A percentile compares a stretch with the other conserved stretches of the same genome.
phyloP scores from a whole-genome alignment of 495 filamentous ascomycete genomes.

The Glonium stellatum region DNA sequence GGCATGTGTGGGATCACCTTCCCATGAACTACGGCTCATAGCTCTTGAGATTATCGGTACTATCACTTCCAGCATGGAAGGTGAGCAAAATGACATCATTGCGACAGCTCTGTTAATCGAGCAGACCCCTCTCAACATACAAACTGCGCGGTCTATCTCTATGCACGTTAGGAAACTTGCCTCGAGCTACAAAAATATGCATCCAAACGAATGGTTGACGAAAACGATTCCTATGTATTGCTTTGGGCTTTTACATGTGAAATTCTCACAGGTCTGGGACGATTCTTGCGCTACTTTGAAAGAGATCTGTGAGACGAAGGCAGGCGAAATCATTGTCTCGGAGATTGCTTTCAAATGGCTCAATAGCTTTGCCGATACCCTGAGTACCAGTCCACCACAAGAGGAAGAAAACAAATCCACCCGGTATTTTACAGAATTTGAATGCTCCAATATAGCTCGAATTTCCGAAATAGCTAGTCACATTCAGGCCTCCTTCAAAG shows the following conservation, averaged over 20 bases:
- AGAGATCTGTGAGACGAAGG: slow-evolving; percentile 60
- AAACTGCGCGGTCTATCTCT: slow-evolving; percentile 65
- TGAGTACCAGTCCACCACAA: neutral
- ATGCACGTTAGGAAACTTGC: slow-evolving; percentile 80
- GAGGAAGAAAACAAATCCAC: neutral
- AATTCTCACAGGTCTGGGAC: slow-evolving; percentile 76
- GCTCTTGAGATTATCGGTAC: slow-evolving; percentile 61
- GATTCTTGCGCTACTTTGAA: slow-evolving; percentile 69
- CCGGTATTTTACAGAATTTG: slow-evolving; percentile 54
- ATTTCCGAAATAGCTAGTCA: slow-evolving; percentile 43
- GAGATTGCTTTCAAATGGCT: slow-evolving; percentile 77
- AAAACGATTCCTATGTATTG: slow-evolving; percentile 71
- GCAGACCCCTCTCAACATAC: slow-evolving; percentile 64
- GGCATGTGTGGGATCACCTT: slow-evolving; percentile 63
- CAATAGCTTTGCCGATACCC: slow-evolving; percentile 39
- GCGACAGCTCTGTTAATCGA: slow-evolving; percentile 62
- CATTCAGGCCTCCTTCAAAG: slow-evolving; percentile 36
- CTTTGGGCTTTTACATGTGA: slow-evolving; percentile 83
- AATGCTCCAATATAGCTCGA: slow-evolving; percentile 67
- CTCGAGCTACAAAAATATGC: slow-evolving; percentile 48
- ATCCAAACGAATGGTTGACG: slow-evolving; percentile 56
- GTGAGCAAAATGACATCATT: slow-evolving; percentile 28
- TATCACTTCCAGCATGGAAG: slow-evolving; percentile 34
- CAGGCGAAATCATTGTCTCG: slow-evolving; percentile 66
- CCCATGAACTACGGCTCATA: slow-evolving; percentile 60